A percentile compares a stretch with the other conserved stretches of the same genome.
Evolutionary conservation across 441 rosid genomes (phyloP).

Genomic region (Brassica hybrid): DNA sequence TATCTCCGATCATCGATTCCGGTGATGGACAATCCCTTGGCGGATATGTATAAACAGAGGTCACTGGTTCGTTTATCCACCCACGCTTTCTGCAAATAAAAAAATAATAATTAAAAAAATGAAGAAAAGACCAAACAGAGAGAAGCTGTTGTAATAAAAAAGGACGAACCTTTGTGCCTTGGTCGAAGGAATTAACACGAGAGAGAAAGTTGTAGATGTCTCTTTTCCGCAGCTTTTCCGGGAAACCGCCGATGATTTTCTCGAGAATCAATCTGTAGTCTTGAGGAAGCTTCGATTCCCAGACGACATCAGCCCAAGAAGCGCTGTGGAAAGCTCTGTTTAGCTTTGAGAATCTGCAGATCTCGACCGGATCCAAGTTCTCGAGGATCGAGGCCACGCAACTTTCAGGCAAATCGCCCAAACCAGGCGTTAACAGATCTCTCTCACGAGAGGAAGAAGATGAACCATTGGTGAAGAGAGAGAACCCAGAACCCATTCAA

Average conservation of each 20-base stretch:
- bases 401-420: constrained; percentile 84
- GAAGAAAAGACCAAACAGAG: constrained; percentile 6
- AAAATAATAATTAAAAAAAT: not conserved
- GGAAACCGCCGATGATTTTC: constrained; percentile 50
- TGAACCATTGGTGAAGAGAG: constrained; percentile 42
- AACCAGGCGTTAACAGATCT: constrained; percentile 43
- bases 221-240: constrained; percentile 59
- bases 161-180: constrained; percentile 69
- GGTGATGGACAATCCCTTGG: constrained; percentile 76
- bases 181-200: constrained; percentile 62
- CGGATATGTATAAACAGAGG: constrained; percentile 67
- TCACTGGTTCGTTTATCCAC: constrained; percentile 75
- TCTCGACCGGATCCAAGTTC: constrained; percentile 77
- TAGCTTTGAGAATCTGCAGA: constrained; percentile 59
- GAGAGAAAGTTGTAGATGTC: constrained; percentile 73
- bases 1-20: constrained; percentile 98
- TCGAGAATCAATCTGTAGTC: constrained; percentile 52
- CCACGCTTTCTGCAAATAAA: constrained; percentile 74
- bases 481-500: constrained; percentile 66
- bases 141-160: not conserved
- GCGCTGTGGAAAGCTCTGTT: constrained; percentile 69
- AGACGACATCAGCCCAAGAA: constrained; percentile 69
- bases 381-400: constrained; percentile 72
- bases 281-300: constrained; percentile 71
- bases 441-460: constrained; percentile 20